These are phyloP conservation scores for Solanum phureja DNA, from an alignment of 257 asterid species.

Conservation along the genomic window DNA sequence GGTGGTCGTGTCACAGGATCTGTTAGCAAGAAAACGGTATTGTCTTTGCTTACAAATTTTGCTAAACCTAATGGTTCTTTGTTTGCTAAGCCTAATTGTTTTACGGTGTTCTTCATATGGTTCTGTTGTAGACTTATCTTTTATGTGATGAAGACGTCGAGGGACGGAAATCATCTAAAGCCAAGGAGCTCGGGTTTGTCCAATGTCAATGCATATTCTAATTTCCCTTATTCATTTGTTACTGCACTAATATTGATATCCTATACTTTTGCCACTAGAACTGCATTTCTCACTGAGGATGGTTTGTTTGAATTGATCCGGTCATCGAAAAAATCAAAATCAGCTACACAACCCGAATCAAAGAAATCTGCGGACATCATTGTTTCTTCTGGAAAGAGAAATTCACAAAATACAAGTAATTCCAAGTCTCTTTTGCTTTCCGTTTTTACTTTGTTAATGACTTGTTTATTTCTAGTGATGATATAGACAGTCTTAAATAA, in stretches of 20 bases:
- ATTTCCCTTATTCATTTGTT: not conserved
- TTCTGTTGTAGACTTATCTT: conserved; percentile 71
- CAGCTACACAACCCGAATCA: conserved; percentile 21
- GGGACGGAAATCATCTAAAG: conserved; percentile 82
- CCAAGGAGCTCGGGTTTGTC: conserved; percentile 92
- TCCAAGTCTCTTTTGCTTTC: not conserved
- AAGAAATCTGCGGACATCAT: conserved; percentile 39
- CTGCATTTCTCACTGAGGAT: conserved; percentile 86
- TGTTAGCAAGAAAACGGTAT: conserved; percentile 97
- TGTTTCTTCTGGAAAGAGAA: conserved; percentile 53
- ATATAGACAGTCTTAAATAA: not conserved
- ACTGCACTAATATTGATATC: not conserved
- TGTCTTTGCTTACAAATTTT: not conserved
- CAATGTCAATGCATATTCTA: not conserved
- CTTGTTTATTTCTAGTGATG: not conserved
- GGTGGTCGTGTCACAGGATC: conserved; percentile 99
- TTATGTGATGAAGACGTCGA: conserved; percentile 94
- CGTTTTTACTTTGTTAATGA: not conserved
- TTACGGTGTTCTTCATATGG: conserved; percentile 1
- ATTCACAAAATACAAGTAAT: conserved; percentile 29
- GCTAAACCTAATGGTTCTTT: not conserved
- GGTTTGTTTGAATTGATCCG: conserved; percentile 79
- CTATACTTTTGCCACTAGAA: conserved; percentile 31
- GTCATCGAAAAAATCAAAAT: conserved; percentile 50
- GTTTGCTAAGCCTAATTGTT: not conserved